Evolutionary conservation across 495 filamentous ascomycete genomes (phyloP).

Genomic region (Penicillium goetzii): DNA sequence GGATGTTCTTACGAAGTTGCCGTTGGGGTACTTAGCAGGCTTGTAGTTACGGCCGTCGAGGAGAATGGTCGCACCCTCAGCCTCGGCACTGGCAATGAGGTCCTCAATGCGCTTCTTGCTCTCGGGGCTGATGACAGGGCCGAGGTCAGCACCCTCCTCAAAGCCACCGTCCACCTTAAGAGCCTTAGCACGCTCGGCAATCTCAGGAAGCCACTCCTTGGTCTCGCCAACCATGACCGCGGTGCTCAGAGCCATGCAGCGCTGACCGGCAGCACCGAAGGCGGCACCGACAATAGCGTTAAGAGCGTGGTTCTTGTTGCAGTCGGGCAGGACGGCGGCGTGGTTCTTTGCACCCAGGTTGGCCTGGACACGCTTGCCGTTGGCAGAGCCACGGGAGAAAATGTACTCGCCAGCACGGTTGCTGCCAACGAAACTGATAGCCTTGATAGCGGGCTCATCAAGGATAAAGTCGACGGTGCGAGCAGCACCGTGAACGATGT

Average conservation of each 20-base stretch:
- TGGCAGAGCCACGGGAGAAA: slow-evolving; percentile 83
- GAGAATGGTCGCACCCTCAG: slow-evolving; percentile 91
- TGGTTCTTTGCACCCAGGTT: slow-evolving; percentile 99
- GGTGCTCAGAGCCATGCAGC: slow-evolving; percentile 97
- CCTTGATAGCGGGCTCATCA: slow-evolving; percentile 94
- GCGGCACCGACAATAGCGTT: slow-evolving; percentile 94
- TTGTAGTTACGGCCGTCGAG: slow-evolving; percentile 91
- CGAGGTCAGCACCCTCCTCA: slow-evolving; percentile 89
- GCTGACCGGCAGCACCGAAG: slow-evolving; percentile 95
- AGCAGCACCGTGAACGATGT: slow-evolving; percentile 89
- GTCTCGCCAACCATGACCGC: slow-evolving; percentile 94
- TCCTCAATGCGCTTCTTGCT: slow-evolving; percentile 88
- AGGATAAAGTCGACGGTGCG: slow-evolving; percentile 96
- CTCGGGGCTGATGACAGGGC: slow-evolving; percentile 95
- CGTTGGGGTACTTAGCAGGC: slow-evolving; percentile 91
- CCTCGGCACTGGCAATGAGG: slow-evolving; percentile 85
- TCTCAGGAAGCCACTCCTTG: slow-evolving; percentile 86
- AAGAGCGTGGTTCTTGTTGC: slow-evolving; percentile 96
- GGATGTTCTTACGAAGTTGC: slow-evolving; percentile 75
- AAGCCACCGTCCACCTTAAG: slow-evolving; percentile 93
- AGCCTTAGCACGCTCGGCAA: slow-evolving; percentile 89
- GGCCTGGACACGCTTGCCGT: slow-evolving; percentile 93
- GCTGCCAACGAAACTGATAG: slow-evolving; percentile 95
- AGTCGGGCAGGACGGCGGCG: slow-evolving; percentile 90
- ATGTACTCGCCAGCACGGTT: slow-evolving; percentile 99